Evolutionary conservation across 2,329 filamentous ascomycete species (phyloP), one percentile per base, ranked within the genome.

Genomic region (Diaporthe ilicicola): DNA sequence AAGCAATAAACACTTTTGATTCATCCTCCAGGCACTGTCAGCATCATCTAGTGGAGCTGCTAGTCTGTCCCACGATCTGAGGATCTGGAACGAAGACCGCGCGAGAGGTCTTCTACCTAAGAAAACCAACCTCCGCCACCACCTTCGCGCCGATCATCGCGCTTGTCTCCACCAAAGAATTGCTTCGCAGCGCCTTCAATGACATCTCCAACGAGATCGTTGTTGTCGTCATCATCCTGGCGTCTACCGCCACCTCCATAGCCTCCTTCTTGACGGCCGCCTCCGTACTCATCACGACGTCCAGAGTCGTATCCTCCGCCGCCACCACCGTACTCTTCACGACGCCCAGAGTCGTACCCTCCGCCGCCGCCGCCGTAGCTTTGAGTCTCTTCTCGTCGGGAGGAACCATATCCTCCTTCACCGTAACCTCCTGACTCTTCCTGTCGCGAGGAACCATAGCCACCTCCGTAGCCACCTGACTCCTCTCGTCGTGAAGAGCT

Each of bases 391-490:
- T 61, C 37, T 4, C 64, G 75, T 22, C 42, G 42, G 27, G 56
- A 62, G 34, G 56, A 62, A 39, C 56, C 56, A 19, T 62, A 56
- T 17, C 54, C 54, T 24, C 54, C 51, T n/a, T 27, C 76, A 39
- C 77, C 73, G 12, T 73, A 72, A 39, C 76, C 71, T 22, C 74
- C 74, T 37, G 70, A 67, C 50, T 76, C 73, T 32, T 77, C 73
- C 24, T 74, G 67, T 8, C 77, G 74, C 24, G 13, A 29, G 37
- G 17, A 32, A 29, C 77, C 80, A n/a, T 74, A 70, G 1, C 72
- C 66, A 42, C 71, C 67, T 15, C 67, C 64, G 13, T 55, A 73
- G 17, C 72, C 72, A 44, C 62, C 46, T 9, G 65, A 67, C 22
- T 70, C 62, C 19, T 66, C 39, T 5, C 54, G 69, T 22, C 66